Percentiles rank a stretch among this genome's conserved stretches.
These are phyloP conservation scores for Sungouiella blattae DNA, from an alignment of 805 yeast species.

Conservation along the genomic window DNA sequence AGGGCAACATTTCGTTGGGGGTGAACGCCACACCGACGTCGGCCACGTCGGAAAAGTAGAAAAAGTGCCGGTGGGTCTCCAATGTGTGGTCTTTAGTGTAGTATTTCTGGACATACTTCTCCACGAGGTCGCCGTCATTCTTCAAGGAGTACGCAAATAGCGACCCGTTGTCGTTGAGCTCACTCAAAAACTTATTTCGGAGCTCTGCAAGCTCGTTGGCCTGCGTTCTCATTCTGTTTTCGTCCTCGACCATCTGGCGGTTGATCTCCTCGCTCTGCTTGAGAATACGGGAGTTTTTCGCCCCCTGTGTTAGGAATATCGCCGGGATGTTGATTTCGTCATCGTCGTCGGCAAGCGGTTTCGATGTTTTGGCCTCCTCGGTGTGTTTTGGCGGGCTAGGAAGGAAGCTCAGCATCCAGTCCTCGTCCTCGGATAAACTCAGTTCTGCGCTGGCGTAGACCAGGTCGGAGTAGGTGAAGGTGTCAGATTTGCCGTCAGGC, in stretches of 20 bases:
- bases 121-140: conserved; percentile 18
- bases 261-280: conserved; percentile 18
- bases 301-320: conserved; percentile 27
- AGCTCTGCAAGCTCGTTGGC: conserved; percentile 11
- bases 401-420: conserved; percentile 3
- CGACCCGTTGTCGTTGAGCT: conserved; percentile 33
- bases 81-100: conserved; percentile 7
- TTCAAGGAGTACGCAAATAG: conserved; percentile 16
- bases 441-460: not conserved
- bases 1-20: too few species aligned
- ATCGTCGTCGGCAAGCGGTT: not conserved
- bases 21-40: not conserved
- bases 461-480: too few species aligned
- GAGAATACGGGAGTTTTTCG: conserved; percentile 22
- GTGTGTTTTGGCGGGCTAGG: too few species aligned
- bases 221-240: conserved; percentile 13
- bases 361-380: not conserved
- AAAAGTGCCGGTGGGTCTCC: conserved; percentile 21
- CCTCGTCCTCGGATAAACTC: not conserved
- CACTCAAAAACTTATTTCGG: conserved; percentile 18
- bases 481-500: not conserved
- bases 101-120: conserved; percentile 14
- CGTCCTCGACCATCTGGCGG: conserved; percentile 17
- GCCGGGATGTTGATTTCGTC: conserved; percentile 22
- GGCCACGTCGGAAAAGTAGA: conserved; percentile 11